These are phyloP conservation scores for Malus asiatica DNA, from an alignment of 306 rosid species.

Conservation along the genomic window DNA sequence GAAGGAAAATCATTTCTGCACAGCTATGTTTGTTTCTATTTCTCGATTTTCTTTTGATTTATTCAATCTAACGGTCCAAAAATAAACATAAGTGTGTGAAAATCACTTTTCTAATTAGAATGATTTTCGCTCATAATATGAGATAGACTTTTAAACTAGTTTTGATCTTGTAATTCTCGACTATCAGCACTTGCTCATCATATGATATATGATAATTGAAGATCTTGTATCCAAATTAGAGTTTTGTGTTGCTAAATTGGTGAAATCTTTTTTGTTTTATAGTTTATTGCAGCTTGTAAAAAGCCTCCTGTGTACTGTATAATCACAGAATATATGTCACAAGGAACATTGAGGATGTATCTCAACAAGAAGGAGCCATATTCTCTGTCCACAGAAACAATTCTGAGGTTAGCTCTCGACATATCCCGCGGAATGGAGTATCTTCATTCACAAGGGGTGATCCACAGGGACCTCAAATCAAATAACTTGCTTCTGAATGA, in stretches of 20 bases:
- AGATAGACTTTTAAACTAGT: background rate
- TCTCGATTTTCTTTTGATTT: background rate
- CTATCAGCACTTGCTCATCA: background rate
- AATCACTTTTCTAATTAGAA: background rate
- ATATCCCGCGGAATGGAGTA: conserved; percentile 97
- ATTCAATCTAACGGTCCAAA: background rate
- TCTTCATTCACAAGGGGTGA: conserved; percentile 95
- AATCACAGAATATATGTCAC: conserved; percentile 97
- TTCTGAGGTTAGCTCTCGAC: conserved; percentile 88
- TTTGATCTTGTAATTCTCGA: background rate
- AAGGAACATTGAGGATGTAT: conserved; percentile 97
- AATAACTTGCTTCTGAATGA: conserved; percentile 91
- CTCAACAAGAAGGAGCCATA: conserved; percentile 96
- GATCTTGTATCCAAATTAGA: background rate
- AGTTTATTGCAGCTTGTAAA: conserved; percentile 97
- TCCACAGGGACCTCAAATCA: conserved; percentile 89
- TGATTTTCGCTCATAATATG: background rate
- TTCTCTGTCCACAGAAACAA: conserved; percentile 81
- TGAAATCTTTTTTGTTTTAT: background rate
- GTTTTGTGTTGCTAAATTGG: background rate
- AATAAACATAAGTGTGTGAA: background rate
- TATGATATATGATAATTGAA: background rate
- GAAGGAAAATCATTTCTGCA: background rate
- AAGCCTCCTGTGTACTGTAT: conserved; percentile 96
- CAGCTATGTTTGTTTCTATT: background rate